phyloP scores from a whole-genome alignment of 176 grass and related monocot genomes.

The Secale cereale region DNA sequence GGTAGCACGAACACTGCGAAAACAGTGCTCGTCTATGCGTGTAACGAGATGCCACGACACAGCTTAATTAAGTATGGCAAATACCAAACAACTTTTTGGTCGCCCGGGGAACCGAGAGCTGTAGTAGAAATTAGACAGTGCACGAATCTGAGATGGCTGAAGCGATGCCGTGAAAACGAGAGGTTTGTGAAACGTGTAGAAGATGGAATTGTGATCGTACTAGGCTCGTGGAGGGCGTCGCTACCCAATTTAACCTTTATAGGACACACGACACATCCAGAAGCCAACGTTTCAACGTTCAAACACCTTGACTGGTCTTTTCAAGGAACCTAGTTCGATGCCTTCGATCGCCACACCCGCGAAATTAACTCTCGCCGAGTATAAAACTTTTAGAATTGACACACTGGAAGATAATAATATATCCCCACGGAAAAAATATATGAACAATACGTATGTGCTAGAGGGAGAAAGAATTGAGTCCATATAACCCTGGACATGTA shows the following conservation, averaged over 20 bases:
- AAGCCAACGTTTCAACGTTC: slow-evolving; percentile 24
- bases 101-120: not conserved
- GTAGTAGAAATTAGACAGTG: not conserved
- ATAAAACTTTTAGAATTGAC: no score
- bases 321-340: not conserved
- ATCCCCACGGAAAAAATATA: no score
- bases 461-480: no score
- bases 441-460: no score
- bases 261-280: not conserved
- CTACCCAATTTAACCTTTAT: not conserved
- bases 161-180: not conserved
- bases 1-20: not conserved
- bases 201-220: not conserved
- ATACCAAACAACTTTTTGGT: not conserved
- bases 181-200: not conserved
- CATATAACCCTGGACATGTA: no score
- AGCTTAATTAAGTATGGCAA: not conserved
- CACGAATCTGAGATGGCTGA: not conserved
- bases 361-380: not conserved
- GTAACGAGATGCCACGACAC: not conserved
- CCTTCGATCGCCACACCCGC: not conserved
- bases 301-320: not conserved
- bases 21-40: not conserved
- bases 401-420: no score
- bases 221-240: no score